A percentile compares a stretch with the other conserved stretches of the same genome.
Evolutionary conservation across 2,329 filamentous ascomycete genomes (phyloP).

Genomic region (Ceratocystiopsis sp.): DNA sequence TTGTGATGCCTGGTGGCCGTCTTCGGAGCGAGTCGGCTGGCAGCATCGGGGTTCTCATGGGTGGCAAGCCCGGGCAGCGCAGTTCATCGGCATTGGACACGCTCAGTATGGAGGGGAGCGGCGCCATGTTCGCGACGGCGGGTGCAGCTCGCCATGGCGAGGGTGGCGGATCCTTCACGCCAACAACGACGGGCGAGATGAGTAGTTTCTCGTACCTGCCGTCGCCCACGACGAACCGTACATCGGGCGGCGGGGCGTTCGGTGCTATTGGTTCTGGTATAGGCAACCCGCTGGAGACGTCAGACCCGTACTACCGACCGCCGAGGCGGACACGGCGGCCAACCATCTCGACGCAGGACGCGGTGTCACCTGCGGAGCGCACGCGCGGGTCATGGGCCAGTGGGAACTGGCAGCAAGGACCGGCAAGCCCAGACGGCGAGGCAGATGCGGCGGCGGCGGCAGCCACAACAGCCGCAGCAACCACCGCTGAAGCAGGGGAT

Average conservation of each 20-base stretch:
- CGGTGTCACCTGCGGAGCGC: conserved; percentile 24
- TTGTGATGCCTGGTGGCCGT: conserved; percentile 34
- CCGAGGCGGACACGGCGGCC: conserved; percentile 43
- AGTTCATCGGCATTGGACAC: conserved; percentile 39
- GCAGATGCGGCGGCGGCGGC: conserved; percentile 15
- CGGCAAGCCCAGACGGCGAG: neutral
- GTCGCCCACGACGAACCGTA: conserved; percentile 30
- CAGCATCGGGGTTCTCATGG: conserved; percentile 34
- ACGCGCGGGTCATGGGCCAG: conserved; percentile 20
- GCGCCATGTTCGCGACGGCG: conserved; percentile 24
- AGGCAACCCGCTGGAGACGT: conserved; percentile 25
- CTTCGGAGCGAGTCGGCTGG: conserved; percentile 44
- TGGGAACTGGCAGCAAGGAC: conserved; percentile 17
- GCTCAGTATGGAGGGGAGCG: conserved; percentile 20
- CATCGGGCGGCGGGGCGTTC: conserved; percentile 15
- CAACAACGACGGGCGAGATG: conserved; percentile 52
- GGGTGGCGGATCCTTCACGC: conserved; percentile 46
- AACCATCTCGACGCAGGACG: conserved; percentile 26
- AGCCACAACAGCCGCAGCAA: neutral
- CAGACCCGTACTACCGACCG: conserved; percentile 78
- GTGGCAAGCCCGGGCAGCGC: conserved; percentile 24
- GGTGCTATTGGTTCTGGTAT: neutral
- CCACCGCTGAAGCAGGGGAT: conserved; percentile 14
- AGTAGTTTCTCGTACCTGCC: conserved; percentile 57
- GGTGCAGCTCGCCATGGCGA: conserved; percentile 29